Evolutionary conservation across 805 yeast genomes (phyloP).

Genomic region (Saturnispora hagleri): DNA sequence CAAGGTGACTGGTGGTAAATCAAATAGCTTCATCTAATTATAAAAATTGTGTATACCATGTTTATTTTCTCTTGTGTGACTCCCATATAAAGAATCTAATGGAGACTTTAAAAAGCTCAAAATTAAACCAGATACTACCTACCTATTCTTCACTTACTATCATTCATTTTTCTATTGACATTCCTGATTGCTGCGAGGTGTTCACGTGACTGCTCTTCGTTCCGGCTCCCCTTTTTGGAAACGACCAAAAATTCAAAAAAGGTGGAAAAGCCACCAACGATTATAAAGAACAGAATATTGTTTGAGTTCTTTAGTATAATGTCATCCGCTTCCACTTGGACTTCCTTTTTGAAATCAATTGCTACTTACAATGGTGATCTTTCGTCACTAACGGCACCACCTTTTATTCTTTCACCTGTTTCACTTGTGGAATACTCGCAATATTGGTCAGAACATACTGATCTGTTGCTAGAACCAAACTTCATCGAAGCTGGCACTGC

Average conservation of each 20-base stretch:
- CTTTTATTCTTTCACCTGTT: conserved; percentile 85
- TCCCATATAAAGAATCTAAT: background rate
- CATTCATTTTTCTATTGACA: too few relatives aligned
- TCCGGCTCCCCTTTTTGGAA: background rate
- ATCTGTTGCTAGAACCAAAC: conserved; percentile 66
- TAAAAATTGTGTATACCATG: background rate
- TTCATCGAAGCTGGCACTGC: conserved; percentile 29
- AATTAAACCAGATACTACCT: background rate
- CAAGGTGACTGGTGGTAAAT: conserved; percentile 67
- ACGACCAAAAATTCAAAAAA: background rate
- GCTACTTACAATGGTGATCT: conserved; percentile 91
- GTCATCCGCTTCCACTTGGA: conserved; percentile 55
- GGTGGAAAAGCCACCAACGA: background rate
- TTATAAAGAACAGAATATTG: background rate
- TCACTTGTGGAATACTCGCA: conserved; percentile 87
- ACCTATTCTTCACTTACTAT: background rate
- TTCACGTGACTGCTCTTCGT: background rate
- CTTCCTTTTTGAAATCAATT: conserved; percentile 80
- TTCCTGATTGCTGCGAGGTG: background rate
- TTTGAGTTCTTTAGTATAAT: background rate
- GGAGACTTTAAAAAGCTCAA: background rate
- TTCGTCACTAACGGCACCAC: conserved; percentile 93
- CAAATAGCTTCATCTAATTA: background rate
- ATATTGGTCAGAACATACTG: conserved; percentile 94
- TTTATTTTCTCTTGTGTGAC: background rate